A percentile compares a stretch with the other conserved stretches of the same genome.
Evolutionary conservation across 805 yeast species (phyloP).

Genomic region (Myxozyma sirexii): DNA sequence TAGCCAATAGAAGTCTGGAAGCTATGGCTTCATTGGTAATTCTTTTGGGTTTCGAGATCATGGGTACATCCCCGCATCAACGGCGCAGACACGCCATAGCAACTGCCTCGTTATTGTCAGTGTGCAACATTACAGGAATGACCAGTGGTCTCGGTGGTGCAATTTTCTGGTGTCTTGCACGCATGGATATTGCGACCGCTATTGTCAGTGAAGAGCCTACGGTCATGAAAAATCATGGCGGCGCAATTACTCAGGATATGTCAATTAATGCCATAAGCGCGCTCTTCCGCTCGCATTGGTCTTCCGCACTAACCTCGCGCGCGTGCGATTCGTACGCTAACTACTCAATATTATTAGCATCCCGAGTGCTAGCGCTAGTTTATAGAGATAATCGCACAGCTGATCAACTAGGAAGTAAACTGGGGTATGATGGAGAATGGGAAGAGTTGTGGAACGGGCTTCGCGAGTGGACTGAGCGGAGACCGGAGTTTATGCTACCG

Average conservation of each 20-base stretch:
- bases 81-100: slow-evolving; percentile 49
- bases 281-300: slow-evolving; percentile 3
- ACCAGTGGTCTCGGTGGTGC: slow-evolving; percentile 45
- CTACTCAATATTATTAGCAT: slow-evolving; percentile 46
- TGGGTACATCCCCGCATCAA: slow-evolving; percentile 46
- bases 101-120: slow-evolving; percentile 46
- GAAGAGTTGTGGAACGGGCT: slow-evolving; percentile 47
- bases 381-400: slow-evolving; percentile 36
- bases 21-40: slow-evolving; percentile 48
- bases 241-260: slow-evolving; percentile 6
- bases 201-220: slow-evolving; percentile 47
- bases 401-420: slow-evolving; percentile 12
- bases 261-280: slow-evolving; percentile 43
- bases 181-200: slow-evolving; percentile 48
- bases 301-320: slow-evolving; percentile 29
- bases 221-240: slow-evolving; percentile 42
- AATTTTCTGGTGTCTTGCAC: slow-evolving; percentile 51
- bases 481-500: slow-evolving; percentile 46
- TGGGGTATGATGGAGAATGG: slow-evolving; percentile 47
- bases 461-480: slow-evolving; percentile 45
- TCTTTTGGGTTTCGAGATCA: slow-evolving; percentile 49
- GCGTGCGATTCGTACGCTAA: slow-evolving; percentile 47
- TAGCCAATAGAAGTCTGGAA: slow-evolving; percentile 27
- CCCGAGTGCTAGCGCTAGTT: slow-evolving; percentile 46
- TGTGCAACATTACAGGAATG: slow-evolving; percentile 47